Conservation (phyloP, 805 yeast genomes). For the Isabelozyma rhagii region DNA sequence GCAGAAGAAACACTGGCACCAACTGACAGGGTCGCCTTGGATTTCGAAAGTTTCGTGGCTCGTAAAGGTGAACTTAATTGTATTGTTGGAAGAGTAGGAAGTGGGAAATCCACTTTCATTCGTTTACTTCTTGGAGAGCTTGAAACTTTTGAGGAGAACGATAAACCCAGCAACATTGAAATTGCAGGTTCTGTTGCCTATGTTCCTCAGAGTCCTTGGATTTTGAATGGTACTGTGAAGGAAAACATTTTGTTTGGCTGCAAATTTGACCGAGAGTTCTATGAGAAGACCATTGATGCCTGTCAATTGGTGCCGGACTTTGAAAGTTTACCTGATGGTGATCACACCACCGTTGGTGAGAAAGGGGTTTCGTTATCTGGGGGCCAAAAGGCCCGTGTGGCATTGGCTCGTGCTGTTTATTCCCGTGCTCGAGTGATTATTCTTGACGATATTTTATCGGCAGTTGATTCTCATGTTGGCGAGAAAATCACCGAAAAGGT, state of each 20-base stretch:
- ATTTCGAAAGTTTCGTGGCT: conserved; percentile 29
- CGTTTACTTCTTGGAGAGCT: conserved; percentile 34
- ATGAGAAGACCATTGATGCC: conserved; percentile 30
- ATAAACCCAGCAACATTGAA: conserved; percentile 9
- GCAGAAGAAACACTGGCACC: conserved; percentile 6
- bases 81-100: conserved; percentile 41
- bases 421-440: conserved; percentile 37
- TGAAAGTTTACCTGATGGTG: conserved; percentile 36
- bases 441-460: conserved; percentile 41
- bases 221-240: conserved; percentile 36
- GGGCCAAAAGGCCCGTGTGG: conserved; percentile 41
- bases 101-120: conserved; percentile 38
- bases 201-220: conserved; percentile 42
- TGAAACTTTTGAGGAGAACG: conserved; percentile 9
- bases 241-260: conserved; percentile 40
- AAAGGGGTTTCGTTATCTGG: conserved; percentile 42
- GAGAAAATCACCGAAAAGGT: conserved; percentile 29
- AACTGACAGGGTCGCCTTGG: conserved; percentile 21
- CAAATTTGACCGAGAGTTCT: conserved; percentile 26
- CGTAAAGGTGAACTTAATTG: conserved; percentile 35
- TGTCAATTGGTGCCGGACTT: conserved; percentile 36
- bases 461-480: conserved; percentile 44
- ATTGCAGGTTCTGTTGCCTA: conserved; percentile 35
- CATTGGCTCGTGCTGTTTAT: conserved; percentile 42
- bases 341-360: conserved; percentile 42